Base-by-base conservation (phyloP, 2,329 filamentous ascomycete species). In the Hypoxylon sp. region DNA sequence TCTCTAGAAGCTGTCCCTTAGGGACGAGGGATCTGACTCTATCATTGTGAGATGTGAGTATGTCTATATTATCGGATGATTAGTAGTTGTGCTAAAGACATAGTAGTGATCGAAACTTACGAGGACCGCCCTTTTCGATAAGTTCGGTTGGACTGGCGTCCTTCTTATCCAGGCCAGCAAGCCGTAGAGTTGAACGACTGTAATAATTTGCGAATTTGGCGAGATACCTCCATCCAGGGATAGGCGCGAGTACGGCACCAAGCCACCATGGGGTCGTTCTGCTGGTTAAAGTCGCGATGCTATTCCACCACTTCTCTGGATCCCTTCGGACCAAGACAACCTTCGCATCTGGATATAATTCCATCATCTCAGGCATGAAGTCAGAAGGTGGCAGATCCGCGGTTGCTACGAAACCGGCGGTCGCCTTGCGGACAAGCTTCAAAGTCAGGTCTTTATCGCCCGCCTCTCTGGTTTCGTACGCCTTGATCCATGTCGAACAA, bases 361-460 rank as follows among this genome's bases (percentile, higher is more conserved):
- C 71, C 59, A 73, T 60, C 64, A 73, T 59, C 46, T 73, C 70
- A 1, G 68, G 61, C 25, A 71, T 68, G 57, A 73, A 73, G 58
- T 70, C 68, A 8, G 48, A 37, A 2, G 67, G 61, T 1, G 70
- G 71, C 25, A 69, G 30, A 34, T 74, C 72, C 1, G 71, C 67
- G n/a, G 53, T 58, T 5, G 58, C 71, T 5, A 54, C 68, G 57
- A 71, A 74, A 2, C 71, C 72, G 11, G 62, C 69, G 0, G 71
- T 73, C 0, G 63, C 70, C 19, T 71, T 52, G 3, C 57, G 63
- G 6, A 72, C 64, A 3, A 71, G 54, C 61, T 73, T 74, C 56
- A 72, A 48, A 0, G 68, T 70, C 27, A 52, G n/a, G 19, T 71
- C 61, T 19, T 55, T 70, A 16, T 74, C 65, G 7, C 73, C 74